A percentile compares a stretch with the other conserved stretches of the same genome.
Evolutionary conservation across 2,329 filamentous ascomycete genomes (phyloP).

Genomic region (Penicillium sp.): DNA sequence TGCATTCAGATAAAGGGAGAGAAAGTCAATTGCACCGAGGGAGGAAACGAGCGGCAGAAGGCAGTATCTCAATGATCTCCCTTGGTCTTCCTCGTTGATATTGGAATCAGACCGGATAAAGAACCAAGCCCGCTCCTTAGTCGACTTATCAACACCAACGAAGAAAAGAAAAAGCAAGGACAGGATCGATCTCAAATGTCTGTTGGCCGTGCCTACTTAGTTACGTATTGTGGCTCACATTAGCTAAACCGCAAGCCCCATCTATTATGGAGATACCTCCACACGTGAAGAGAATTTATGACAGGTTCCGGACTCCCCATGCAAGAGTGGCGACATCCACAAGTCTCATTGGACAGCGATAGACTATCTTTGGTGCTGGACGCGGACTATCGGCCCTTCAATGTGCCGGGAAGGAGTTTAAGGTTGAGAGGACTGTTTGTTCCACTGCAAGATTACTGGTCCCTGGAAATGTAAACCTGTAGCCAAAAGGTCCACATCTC

Average conservation of each 20-base stretch:
- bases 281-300: neutral
- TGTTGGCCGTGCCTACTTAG: neutral
- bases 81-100: constrained; percentile 16
- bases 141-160: constrained; percentile 21
- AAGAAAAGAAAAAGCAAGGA: constrained; percentile 5
- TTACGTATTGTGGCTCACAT: neutral
- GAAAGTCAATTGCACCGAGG: neutral
- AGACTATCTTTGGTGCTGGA: neutral
- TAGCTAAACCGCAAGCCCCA: neutral
- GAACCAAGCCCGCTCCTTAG: constrained; percentile 14
- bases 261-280: neutral
- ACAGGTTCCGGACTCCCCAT: neutral
- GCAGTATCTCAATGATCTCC: constrained; percentile 8
- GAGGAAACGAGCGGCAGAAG: constrained; percentile 1
- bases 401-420: neutral
- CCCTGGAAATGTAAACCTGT: neutral
- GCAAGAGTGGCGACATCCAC: neutral
- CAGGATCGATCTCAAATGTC: neutral
- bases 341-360: neutral
- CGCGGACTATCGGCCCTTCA: neutral
- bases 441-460: neutral
- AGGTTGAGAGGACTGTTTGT: constrained; percentile 5
- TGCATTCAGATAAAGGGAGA: constrained; percentile 20
- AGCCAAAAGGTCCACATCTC: constrained; percentile 4
- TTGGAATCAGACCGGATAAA: constrained; percentile 27